Percentiles rank a stretch among this genome's conserved stretches.
These are phyloP conservation scores for Salix viminalis DNA, from an alignment of 345 rosid species.

Conservation along the genomic window DNA sequence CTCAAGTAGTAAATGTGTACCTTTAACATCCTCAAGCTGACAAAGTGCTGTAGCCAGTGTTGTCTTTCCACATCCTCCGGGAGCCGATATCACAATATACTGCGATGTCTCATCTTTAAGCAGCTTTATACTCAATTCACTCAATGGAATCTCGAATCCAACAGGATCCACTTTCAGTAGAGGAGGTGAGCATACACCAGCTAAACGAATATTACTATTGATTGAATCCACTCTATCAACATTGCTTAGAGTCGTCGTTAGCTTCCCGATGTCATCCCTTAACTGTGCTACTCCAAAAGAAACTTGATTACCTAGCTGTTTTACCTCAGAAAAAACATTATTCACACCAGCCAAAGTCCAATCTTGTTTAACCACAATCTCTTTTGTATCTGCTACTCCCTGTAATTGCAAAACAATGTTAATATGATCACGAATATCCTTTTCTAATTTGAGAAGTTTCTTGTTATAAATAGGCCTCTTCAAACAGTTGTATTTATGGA, in stretches of 20 bases:
- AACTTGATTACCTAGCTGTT: neutral
- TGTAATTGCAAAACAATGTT: neutral
- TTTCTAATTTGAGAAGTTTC: constrained; percentile 14
- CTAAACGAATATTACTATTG: neutral
- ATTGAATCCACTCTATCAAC: neutral
- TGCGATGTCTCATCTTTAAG: constrained; percentile 1
- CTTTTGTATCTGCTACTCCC: neutral
- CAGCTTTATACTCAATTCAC: constrained; percentile 15
- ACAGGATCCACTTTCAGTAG: constrained; percentile 17
- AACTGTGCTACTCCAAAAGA: neutral
- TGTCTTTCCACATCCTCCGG: constrained; percentile 31
- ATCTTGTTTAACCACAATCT: constrained; percentile 1
- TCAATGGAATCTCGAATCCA: constrained; percentile 23
- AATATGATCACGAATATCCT: neutral
- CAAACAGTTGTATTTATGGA: neutral
- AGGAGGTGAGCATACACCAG: constrained; percentile 18
- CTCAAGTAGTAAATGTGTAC: neutral
- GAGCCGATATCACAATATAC: constrained; percentile 22
- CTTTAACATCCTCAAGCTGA: constrained; percentile 15
- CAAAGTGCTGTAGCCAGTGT: constrained; percentile 23
- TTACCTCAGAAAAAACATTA: neutral
- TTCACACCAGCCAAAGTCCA: no score
- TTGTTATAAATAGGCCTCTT: constrained; percentile 4
- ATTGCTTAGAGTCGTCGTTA: neutral
- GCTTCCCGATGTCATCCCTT: neutral